Conservation (phyloP, 2,329 filamentous ascomycete genomes). For the Elsinoe perseae region DNA sequence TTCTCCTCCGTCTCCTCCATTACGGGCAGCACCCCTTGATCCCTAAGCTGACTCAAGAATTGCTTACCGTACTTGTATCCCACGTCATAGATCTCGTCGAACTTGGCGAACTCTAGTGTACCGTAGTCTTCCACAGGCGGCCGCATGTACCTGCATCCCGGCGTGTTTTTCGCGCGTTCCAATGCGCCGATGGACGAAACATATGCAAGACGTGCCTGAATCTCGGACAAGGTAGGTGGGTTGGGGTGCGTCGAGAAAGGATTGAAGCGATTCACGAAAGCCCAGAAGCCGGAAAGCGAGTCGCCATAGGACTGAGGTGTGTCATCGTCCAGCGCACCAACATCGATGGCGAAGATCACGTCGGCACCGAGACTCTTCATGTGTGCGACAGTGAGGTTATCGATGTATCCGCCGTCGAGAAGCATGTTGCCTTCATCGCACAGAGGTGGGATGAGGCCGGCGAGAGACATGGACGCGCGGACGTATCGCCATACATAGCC, state of each 20-base stretch:
- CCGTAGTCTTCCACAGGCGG: conserved; percentile 90
- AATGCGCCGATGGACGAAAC: conserved; percentile 91
- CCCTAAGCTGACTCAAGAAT: conserved; percentile 67
- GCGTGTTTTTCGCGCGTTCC: conserved; percentile 82
- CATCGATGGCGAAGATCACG: conserved; percentile 91
- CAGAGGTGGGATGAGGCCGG: conserved; percentile 82
- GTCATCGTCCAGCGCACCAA: conserved; percentile 85
- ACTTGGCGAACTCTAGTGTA: conserved; percentile 92
- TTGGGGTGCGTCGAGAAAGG: conserved; percentile 84
- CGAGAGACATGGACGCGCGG: conserved; percentile 91
- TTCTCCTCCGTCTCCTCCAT: conserved; percentile 45
- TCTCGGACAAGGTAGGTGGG: conserved; percentile 88
- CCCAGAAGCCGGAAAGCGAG: conserved; percentile 90
- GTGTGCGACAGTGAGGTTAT: conserved; percentile 92
- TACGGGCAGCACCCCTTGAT: conserved; percentile 64
- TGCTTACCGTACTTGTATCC: conserved; percentile 81
- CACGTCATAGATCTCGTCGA: conserved; percentile 89
- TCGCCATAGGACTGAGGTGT: conserved; percentile 90
- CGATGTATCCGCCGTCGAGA: conserved; percentile 90
- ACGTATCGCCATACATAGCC: conserved; percentile 98
- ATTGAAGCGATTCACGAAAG: conserved; percentile 92
- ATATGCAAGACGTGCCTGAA: conserved; percentile 89
- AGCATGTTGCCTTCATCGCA: conserved; percentile 97
- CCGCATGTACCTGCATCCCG: conserved; percentile 92
- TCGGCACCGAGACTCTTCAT: conserved; percentile 94